Base-by-base conservation (phyloP, 371 early-diverging fungal species). In the Actinomucor elegans region DNA sequence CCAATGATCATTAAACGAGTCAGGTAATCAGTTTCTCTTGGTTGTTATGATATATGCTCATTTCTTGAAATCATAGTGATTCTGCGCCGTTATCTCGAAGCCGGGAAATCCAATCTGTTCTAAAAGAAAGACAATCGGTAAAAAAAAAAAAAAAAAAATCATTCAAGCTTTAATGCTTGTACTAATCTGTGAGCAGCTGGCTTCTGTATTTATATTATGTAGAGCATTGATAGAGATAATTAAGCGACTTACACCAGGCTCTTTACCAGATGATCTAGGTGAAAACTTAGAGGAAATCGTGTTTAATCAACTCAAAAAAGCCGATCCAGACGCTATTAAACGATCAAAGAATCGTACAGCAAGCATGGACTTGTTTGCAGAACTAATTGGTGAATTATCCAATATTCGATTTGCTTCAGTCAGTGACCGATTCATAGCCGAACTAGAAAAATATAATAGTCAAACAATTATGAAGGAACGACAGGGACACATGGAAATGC, bases 401-500 rank as follows among this genome's bases (percentile, higher is more conserved):
- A 85, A 83, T 33, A 82, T 96, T 32, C 70, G 92, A 43, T 97
- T 98, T 70, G 86, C 90, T 0, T 91, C 95, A 9, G 94, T 97
- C 53, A 93, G 93, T 55, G 97, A 95, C 63, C 84, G 94, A 24
- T 97, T 94, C 48, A 89, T 95, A 35, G 88, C 92, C 5, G 93
- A 94, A 67, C 68, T 94, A 21, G 91, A 90, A 59, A 85, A 87
- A 60, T 82, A 84, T 61, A 81, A 84, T 47, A 69, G 74, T 55
- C 64, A 70, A 54, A 74, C 60, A 41, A 78, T 55, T 37, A 69
- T 65, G 67, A 81, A 82, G 47, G 80, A 83, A 18, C 77, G 87
- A 48, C 96, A 97, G 51, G 76, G 81, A 46, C 90, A 91, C 52
- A 82, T 92, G 54, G 94, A 94, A 31, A 76, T 94, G 71, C 65